Conservation (phyloP, 306 rosid species). For the Gleditsia sinensis region DNA sequence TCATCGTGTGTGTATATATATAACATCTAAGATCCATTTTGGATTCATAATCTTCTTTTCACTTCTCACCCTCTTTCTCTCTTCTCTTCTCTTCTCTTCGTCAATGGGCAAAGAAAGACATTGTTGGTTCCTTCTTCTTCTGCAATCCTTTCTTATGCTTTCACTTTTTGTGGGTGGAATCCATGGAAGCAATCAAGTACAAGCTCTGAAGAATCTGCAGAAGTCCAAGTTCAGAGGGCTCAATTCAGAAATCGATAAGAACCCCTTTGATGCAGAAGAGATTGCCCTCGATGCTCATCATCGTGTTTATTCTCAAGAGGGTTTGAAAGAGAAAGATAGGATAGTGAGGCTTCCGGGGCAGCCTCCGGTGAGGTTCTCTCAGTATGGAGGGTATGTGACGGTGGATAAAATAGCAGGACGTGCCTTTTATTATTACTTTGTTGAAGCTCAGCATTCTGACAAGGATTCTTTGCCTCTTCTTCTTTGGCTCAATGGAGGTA, state of each 20-base stretch:
- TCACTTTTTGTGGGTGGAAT: constrained; percentile 12
- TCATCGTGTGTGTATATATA: neutral
- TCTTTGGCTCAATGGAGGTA: constrained; percentile 97
- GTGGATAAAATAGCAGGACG: constrained; percentile 64
- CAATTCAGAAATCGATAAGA: constrained; percentile 4
- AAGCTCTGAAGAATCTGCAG: constrained; percentile 24
- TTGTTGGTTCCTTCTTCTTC: neutral
- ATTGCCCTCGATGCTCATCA: neutral
- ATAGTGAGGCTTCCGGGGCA: constrained; percentile 70
- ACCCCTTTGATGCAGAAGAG: constrained; percentile 34
- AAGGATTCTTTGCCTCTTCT: constrained; percentile 65
- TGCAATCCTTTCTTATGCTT: neutral
- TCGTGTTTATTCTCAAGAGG: constrained; percentile 36
- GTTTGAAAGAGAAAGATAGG: constrained; percentile 59
- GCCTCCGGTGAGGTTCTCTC: constrained; percentile 59
- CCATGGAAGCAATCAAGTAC: constrained; percentile 39
- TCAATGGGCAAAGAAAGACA: constrained; percentile 23
- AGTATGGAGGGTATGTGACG: constrained; percentile 80
- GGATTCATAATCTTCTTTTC: neutral
- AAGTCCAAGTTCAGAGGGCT: constrained; percentile 20
- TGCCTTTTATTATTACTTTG: constrained; percentile 69
- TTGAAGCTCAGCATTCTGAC: constrained; percentile 43
- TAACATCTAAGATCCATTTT: neutral
- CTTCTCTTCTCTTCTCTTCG: neutral
- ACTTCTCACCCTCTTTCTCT: too few relatives aligned